Evolutionary conservation across 2,329 filamentous ascomycete species (phyloP).

Genomic region (Monilinia vaccinii-corymbosi): DNA sequence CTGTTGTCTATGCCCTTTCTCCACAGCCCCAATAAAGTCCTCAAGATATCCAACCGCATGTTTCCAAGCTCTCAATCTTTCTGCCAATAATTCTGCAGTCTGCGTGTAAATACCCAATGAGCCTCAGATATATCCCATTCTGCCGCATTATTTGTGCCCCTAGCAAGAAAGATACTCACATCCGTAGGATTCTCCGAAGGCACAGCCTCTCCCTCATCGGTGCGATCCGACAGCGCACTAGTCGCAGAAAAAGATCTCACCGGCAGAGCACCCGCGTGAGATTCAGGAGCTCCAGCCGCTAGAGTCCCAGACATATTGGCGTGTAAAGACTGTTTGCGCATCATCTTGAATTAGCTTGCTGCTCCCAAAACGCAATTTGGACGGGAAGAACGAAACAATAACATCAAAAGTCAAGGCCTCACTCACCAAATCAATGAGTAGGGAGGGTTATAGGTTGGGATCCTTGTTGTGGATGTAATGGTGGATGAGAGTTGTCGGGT

Average conservation of each 20-base stretch:
- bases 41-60: conserved; percentile 87
- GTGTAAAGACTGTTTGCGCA: conserved; percentile 18
- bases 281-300: conserved; percentile 20
- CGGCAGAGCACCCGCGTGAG: conserved; percentile 23
- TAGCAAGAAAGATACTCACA: conserved; percentile 19
- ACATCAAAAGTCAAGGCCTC: neutral
- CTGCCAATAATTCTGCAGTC: conserved; percentile 72
- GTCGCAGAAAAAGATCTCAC: conserved; percentile 21
- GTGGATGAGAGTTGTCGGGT: neutral
- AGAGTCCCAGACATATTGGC: conserved; percentile 21
- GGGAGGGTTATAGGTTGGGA: neutral
- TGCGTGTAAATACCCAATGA: conserved; percentile 28
- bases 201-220: conserved; percentile 26
- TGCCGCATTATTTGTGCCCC: neutral
- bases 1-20: conserved; percentile 76
- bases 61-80: conserved; percentile 91
- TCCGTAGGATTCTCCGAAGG: conserved; percentile 24
- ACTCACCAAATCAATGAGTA: neutral
- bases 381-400: neutral
- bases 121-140: neutral
- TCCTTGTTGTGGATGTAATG: neutral
- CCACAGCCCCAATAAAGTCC: conserved; percentile 76
- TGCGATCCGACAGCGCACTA: conserved; percentile 19
- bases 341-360: conserved; percentile 14
- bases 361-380: neutral